These are phyloP conservation scores for Vitis hybrid DNA, from an alignment of 177 flowering plant species.

Conservation along the genomic window DNA sequence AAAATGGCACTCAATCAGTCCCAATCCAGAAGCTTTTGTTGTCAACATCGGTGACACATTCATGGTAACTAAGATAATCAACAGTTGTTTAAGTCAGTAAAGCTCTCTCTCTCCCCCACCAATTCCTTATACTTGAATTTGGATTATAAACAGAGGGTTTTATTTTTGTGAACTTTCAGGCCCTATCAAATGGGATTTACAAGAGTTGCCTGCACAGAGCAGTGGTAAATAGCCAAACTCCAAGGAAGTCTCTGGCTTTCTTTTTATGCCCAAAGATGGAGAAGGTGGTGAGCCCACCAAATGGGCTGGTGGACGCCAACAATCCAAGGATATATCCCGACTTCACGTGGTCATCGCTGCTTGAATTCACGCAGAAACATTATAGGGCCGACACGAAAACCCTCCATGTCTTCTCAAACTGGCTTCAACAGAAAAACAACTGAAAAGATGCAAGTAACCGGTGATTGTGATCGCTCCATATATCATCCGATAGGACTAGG, in stretches of 20 bases:
- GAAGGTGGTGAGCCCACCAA: slow-evolving; percentile 49
- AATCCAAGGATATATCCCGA: slow-evolving; percentile 49
- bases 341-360: slow-evolving; percentile 45
- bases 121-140: background rate
- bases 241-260: slow-evolving; percentile 51
- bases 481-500: no score
- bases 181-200: slow-evolving; percentile 50
- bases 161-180: slow-evolving; percentile 22
- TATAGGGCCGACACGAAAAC: slow-evolving; percentile 51
- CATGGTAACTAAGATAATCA: slow-evolving; percentile 23
- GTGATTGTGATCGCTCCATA: no score
- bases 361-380: slow-evolving; percentile 48
- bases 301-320: slow-evolving; percentile 14
- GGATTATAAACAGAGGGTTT: background rate
- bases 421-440: slow-evolving; percentile 20
- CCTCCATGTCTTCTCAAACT: slow-evolving; percentile 24
- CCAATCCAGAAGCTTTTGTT: slow-evolving; percentile 51
- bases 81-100: background rate
- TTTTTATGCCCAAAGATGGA: slow-evolving; percentile 42
- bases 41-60: slow-evolving; percentile 74
- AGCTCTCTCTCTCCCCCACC: no score
- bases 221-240: slow-evolving; percentile 40
- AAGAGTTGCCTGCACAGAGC: slow-evolving; percentile 65
- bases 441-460: background rate
- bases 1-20: slow-evolving; percentile 44